A percentile compares a stretch with the other conserved stretches of the same genome.
Evolutionary conservation across 257 asterid genomes (phyloP).

Genomic region (Przewalskia tangutica): DNA sequence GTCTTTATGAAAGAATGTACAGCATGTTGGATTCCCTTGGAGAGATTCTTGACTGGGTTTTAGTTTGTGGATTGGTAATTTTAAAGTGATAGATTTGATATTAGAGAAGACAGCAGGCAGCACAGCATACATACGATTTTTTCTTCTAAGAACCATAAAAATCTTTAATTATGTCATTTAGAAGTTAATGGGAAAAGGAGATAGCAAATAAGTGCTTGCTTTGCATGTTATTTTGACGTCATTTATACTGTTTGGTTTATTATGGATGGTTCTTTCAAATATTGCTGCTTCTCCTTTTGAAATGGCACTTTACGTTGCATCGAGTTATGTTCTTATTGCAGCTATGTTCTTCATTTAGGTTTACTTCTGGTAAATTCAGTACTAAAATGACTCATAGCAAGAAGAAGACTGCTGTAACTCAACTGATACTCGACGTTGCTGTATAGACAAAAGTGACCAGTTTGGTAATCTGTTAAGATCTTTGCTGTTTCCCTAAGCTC

Average conservation of each 20-base stretch:
- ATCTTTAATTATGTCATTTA: neutral
- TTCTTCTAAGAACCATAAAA: no score
- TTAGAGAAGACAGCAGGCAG: neutral
- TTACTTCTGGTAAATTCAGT: neutral
- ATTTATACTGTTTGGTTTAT: neutral
- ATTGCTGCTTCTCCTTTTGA: no score
- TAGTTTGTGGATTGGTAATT: neutral
- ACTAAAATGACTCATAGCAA: neutral
- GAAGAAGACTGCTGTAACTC: neutral
- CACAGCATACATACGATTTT: neutral
- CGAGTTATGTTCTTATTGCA: neutral
- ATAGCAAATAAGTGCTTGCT: no score
- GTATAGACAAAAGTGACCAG: neutral
- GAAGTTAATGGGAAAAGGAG: neutral
- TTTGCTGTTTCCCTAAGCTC: neutral
- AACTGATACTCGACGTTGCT: neutral
- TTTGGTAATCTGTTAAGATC: neutral
- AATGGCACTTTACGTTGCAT: neutral
- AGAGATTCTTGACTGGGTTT: neutral
- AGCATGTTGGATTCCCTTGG: neutral
- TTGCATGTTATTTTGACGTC: neutral
- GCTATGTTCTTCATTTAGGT: neutral
- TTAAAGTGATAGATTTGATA: neutral
- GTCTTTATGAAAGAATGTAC: neutral
- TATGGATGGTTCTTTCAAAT: neutral